Conservation (phyloP, 2,329 filamentous ascomycete genomes). For the Mycogone perniciosa region DNA sequence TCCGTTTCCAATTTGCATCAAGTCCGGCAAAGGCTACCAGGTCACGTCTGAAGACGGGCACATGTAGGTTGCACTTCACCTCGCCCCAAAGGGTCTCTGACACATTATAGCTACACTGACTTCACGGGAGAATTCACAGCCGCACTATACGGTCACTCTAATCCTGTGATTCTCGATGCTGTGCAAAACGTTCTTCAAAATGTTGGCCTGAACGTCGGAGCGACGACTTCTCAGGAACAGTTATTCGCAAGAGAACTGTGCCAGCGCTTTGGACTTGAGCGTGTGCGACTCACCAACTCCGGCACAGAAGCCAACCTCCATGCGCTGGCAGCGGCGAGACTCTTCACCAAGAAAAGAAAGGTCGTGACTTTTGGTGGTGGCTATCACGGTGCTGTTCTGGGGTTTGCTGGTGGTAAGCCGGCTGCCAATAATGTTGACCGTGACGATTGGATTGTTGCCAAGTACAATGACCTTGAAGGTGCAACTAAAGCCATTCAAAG, state of each 20-base stretch:
- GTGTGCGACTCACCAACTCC: constrained; percentile 57
- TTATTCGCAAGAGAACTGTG: constrained; percentile 46
- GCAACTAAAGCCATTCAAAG: constrained; percentile 37
- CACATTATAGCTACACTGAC: constrained; percentile 45
- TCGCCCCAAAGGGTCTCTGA: background rate
- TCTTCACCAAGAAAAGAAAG: constrained; percentile 38
- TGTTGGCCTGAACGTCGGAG: constrained; percentile 50
- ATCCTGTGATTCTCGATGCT: constrained; percentile 45
- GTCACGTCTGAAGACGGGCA: constrained; percentile 37
- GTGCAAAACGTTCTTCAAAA: constrained; percentile 38
- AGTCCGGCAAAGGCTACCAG: constrained; percentile 29
- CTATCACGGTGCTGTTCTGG: constrained; percentile 32
- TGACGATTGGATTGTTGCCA: constrained; percentile 52
- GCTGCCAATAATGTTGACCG: constrained; percentile 42
- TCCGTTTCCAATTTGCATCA: constrained; percentile 39
- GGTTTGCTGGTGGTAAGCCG: constrained; percentile 27
- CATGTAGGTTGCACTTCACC: constrained; percentile 18
- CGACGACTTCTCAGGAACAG: constrained; percentile 45
- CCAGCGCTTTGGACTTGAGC: constrained; percentile 47
- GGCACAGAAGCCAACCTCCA: constrained; percentile 61
- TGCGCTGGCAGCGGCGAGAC: constrained; percentile 48
- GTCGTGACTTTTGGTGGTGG: constrained; percentile 46
- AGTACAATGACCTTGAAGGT: constrained; percentile 53
- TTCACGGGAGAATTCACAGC: constrained; percentile 59
- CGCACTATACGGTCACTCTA: constrained; percentile 59